A percentile compares a stretch with the other conserved stretches of the same genome.
phyloP scores from a whole-genome alignment of 2,329 filamentous ascomycete genomes.

The Dactylonectria estremocensis region DNA sequence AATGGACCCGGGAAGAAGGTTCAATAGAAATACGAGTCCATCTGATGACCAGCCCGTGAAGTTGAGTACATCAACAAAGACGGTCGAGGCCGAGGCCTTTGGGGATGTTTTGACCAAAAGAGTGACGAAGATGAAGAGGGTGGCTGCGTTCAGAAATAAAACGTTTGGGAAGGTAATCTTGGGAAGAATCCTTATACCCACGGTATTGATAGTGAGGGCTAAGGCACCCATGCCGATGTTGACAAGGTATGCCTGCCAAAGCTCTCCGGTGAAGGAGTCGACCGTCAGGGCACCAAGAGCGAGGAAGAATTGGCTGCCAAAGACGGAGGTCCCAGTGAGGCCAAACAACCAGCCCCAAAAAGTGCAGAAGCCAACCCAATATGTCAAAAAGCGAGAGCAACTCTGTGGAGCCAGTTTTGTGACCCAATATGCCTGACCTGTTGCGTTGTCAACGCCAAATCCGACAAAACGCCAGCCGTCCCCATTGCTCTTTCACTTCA shows the following conservation, averaged over 20 bases:
- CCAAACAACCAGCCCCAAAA: conserved; percentile 4
- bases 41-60: background rate
- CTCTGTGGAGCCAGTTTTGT: background rate
- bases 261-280: background rate
- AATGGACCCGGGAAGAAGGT: background rate
- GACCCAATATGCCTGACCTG: conserved; percentile 6
- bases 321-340: background rate
- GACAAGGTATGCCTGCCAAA: conserved; percentile 11
- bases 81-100: background rate
- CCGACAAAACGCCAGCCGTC: background rate
- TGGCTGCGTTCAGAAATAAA: background rate
- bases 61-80: background rate
- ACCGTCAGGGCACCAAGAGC: background rate
- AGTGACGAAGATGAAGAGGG: background rate
- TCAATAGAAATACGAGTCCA: background rate
- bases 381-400: background rate
- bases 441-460: too few relatives aligned
- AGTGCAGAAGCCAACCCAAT: background rate
- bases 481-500: background rate
- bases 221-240: background rate
- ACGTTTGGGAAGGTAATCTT: background rate
- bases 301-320: background rate
- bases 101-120: background rate
- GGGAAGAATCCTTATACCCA: too few relatives aligned
- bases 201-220: background rate